Base-by-base conservation (phyloP, 805 yeast species). In the Candida mattraensis region DNA sequence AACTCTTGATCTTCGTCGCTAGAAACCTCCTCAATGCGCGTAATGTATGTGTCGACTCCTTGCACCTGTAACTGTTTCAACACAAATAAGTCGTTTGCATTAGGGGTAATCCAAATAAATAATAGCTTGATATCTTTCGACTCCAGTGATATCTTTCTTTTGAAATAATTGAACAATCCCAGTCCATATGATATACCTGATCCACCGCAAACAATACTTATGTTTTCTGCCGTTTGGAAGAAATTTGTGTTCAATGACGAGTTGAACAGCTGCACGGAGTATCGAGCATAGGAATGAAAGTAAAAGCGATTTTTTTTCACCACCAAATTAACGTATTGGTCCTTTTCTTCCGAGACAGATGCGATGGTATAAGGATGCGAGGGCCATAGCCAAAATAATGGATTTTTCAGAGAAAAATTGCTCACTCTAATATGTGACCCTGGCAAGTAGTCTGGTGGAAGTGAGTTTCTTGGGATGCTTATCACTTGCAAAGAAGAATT, bases 291-390 rank as follows among this genome's bases (percentile, higher is more conserved):
- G 12, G 64, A 47, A 20, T 53, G 50, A 16, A 72, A 30, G 14
- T 49, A 40, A 34, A 66, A 70, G 3, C 53, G 49, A 2, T 78
- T 66, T 24, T 65, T 67, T 33, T 67, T 68, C 18, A 78, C 59
- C 10, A 80, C 58, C 38, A 80, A 56, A 27, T 65, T 68, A 2
- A 76, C 52, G 11, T 54, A 42, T 5, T 42, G 17, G 28, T 72
- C 76, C 4, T 37, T 36, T 10, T 45, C 42, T 22, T 50, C 52
- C 25, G 22, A 35, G 2, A 33, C 40, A 1, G 78, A 68, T 0
- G 78, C 74, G 9, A 81, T 63, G 0, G 88, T 78, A 49, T 68
- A 83, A 3, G 91, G 89, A 52, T 83, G 89, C 2, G 83, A 65
- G 6, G 91, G 79, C 5, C 64, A 53, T 2, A 80, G 17, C 72